These are phyloP conservation scores for Acanthamoeba comandoni DNA, from an alignment of 208 protist species.

Conservation along the genomic window DNA sequence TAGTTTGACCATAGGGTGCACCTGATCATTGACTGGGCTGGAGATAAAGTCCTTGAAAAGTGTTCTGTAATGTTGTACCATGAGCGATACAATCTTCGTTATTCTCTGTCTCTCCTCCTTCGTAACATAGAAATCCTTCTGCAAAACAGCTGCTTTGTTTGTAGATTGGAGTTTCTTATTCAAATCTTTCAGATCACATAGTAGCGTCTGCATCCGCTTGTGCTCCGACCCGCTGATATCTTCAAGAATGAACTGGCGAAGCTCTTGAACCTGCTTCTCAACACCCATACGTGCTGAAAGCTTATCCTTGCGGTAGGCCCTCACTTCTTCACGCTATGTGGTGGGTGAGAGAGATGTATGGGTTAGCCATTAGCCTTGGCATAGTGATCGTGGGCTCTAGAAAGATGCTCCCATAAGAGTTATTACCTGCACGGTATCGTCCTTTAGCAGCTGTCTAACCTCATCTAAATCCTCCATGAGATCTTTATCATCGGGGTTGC, in stretches of 20 bases:
- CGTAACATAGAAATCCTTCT: conserved; percentile 43
- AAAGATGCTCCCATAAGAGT: no score
- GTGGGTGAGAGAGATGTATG: background rate
- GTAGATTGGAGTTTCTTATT: conserved; percentile 47
- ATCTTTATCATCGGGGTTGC: conserved; percentile 20
- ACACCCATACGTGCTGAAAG: conserved; percentile 51
- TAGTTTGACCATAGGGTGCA: conserved; percentile 60
- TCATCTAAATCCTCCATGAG: conserved; percentile 39
- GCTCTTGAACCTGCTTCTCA: conserved; percentile 27
- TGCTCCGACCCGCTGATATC: conserved; percentile 34
- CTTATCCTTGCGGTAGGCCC: conserved; percentile 55
- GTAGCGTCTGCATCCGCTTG: background rate
- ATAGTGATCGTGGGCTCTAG: no score
- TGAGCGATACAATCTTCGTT: conserved; percentile 34
- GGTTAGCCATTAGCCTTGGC: no score
- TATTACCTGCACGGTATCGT: background rate
- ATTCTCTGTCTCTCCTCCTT: conserved; percentile 35
- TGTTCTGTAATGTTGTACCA: conserved; percentile 39
- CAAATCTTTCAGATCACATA: conserved; percentile 47
- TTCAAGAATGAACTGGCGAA: conserved; percentile 33
- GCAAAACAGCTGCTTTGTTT: background rate
- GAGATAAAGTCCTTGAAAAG: conserved; percentile 45
- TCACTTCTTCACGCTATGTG: conserved; percentile 59
- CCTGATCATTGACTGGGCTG: conserved; percentile 35
- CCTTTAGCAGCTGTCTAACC: conserved; percentile 28